These are phyloP conservation scores for Penicillium sp. DNA, from an alignment of 2,329 filamentous ascomycete species.

Conservation along the genomic window DNA sequence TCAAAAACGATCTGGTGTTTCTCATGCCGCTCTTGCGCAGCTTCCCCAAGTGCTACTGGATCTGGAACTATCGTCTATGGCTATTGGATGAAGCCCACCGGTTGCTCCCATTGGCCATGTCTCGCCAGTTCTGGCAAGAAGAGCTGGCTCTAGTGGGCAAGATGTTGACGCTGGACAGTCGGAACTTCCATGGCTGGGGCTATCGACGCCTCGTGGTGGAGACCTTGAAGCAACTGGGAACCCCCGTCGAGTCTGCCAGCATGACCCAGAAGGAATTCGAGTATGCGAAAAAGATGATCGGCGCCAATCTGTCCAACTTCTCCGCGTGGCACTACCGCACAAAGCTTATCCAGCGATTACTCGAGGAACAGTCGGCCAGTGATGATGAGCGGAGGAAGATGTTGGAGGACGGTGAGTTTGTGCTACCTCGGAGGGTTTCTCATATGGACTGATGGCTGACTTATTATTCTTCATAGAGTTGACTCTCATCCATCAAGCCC, in stretches of 20 bases:
- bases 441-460: not conserved
- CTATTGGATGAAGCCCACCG: constrained; percentile 73
- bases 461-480: constrained; percentile 64
- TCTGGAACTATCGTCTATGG: constrained; percentile 96
- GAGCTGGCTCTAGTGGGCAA: constrained; percentile 84
- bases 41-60: constrained; percentile 98
- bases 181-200: constrained; percentile 97
- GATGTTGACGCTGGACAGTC: constrained; percentile 83
- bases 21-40: constrained; percentile 82
- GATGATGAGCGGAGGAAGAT: constrained; percentile 69
- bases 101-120: constrained; percentile 62
- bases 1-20: constrained; percentile 79
- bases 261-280: constrained; percentile 82
- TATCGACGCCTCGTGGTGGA: constrained; percentile 81
- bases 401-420: constrained; percentile 68
- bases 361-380: constrained; percentile 72
- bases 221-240: constrained; percentile 68
- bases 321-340: constrained; percentile 95
- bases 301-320: constrained; percentile 87
- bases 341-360: constrained; percentile 77
- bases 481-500: constrained; percentile 72
- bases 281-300: constrained; percentile 90
- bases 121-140: constrained; percentile 76
- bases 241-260: constrained; percentile 52
- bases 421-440: not conserved